Conservation (phyloP, 1,139 yeast genomes). For the Blastobotrys persicus region DNA sequence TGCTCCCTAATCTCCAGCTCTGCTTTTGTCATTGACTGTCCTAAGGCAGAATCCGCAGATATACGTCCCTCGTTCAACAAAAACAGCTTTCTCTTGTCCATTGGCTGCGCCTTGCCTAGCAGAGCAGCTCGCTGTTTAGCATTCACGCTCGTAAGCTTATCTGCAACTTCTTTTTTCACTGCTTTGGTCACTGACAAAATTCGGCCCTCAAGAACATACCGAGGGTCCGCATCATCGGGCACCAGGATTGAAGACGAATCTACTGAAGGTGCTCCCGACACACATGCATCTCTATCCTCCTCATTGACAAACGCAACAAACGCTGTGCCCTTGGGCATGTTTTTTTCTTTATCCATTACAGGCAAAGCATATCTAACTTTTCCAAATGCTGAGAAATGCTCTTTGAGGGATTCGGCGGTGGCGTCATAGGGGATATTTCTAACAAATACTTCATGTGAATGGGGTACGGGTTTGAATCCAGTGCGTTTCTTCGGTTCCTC, state of each 20-base stretch:
- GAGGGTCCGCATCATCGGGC: slow-evolving; percentile 87
- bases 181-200: slow-evolving; percentile 80
- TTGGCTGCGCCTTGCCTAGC: slow-evolving; percentile 64
- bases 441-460: slow-evolving; percentile 50
- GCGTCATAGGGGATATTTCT: slow-evolving; percentile 96
- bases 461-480: slow-evolving; percentile 14
- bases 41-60: slow-evolving; percentile 74
- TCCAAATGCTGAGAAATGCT: slow-evolving; percentile 82
- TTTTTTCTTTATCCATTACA: slow-evolving; percentile 81
- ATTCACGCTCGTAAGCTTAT: slow-evolving; percentile 67
- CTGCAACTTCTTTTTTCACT: slow-evolving; percentile 86
- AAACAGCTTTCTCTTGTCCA: slow-evolving; percentile 82
- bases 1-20: slow-evolving; percentile 89
- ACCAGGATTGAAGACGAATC: slow-evolving; percentile 70
- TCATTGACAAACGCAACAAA: slow-evolving; percentile 78
- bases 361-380: slow-evolving; percentile 90
- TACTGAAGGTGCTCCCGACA: slow-evolving; percentile 73
- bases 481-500: slow-evolving; percentile 35
- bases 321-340: slow-evolving; percentile 90
- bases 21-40: slow-evolving; percentile 60
- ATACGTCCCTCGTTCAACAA: slow-evolving; percentile 93
- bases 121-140: slow-evolving; percentile 69
- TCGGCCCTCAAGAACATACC: slow-evolving; percentile 90
- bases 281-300: slow-evolving; percentile 64
- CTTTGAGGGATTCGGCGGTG: slow-evolving; percentile 69